A percentile compares a stretch with the other conserved stretches of the same genome.
These are phyloP conservation scores for Russula abietina DNA, from an alignment of 768 basidiomycete species.

Conservation along the genomic window DNA sequence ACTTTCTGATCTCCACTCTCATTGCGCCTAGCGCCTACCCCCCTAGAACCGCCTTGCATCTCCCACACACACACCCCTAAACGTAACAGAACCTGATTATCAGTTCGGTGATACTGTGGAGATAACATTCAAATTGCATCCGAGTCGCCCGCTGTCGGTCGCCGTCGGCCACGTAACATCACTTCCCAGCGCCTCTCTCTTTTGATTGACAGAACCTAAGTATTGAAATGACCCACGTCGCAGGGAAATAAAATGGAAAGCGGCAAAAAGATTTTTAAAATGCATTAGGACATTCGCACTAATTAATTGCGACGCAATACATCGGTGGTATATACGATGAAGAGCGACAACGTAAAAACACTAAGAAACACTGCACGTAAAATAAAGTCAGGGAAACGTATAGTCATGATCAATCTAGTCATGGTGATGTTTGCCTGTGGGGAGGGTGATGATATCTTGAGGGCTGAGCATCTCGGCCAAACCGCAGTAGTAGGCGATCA, in stretches of 20 bases:
- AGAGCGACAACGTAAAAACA: background rate
- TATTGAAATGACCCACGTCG: background rate
- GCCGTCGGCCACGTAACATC: too few relatives aligned
- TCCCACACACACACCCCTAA: too few relatives aligned
- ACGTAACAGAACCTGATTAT: too few relatives aligned
- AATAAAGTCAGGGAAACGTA: background rate
- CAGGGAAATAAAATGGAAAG: background rate
- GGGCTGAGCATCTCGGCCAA: constrained; percentile 38
- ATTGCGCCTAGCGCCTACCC: too few relatives aligned
- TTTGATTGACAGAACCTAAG: background rate
- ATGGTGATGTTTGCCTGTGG: constrained; percentile 31
- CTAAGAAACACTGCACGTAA: background rate
- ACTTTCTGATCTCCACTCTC: too few relatives aligned
- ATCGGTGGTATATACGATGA: background rate
- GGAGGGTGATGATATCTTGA: constrained; percentile 37
- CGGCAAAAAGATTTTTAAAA: too few relatives aligned
- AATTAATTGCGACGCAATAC: background rate
- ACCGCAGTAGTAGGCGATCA: constrained; percentile 45
- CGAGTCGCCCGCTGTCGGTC: too few relatives aligned
- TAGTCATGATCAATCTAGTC: background rate
- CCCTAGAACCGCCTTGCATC: too few relatives aligned
- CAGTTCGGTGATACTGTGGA: too few relatives aligned
- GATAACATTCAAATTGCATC: too few relatives aligned
- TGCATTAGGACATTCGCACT: background rate
- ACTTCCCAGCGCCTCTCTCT: background rate